phyloP scores from a whole-genome alignment of 768 basidiomycete species.

The Phaeolepiota aurea region DNA sequence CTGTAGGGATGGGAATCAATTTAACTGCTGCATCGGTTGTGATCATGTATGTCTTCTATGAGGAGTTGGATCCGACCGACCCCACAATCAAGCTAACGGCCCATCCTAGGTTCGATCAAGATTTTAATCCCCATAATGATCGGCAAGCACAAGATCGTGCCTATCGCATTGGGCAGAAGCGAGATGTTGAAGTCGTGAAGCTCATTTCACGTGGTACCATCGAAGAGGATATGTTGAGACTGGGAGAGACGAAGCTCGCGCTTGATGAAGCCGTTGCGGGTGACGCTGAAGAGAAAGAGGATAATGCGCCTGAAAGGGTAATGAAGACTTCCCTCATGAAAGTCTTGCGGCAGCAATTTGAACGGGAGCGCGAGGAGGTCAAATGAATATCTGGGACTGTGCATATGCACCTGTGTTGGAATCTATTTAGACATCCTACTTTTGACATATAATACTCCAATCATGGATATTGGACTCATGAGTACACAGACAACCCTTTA shows the following conservation, averaged over 20 bases:
- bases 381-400: not conserved
- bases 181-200: conserved; percentile 91
- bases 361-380: conserved; percentile 34
- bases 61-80: no score
- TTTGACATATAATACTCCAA: no score
- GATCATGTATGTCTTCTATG: conserved; percentile 54
- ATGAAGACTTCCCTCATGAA: conserved; percentile 86
- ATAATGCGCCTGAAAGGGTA: conserved; percentile 65
- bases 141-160: conserved; percentile 96
- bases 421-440: not conserved
- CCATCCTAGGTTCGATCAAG: conserved; percentile 78
- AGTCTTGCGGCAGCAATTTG: conserved; percentile 75
- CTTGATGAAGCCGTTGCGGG: conserved; percentile 94
- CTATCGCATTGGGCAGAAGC: conserved; percentile 93
- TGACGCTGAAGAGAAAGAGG: conserved; percentile 51
- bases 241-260: conserved; percentile 86
- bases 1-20: conserved; percentile 84
- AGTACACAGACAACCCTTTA: conserved; percentile 44
- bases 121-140: conserved; percentile 98
- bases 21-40: conserved; percentile 93
- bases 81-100: conserved; percentile 1
- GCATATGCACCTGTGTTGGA: not conserved
- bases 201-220: conserved; percentile 88
- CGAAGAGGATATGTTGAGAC: conserved; percentile 90
- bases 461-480: no score